Percentiles rank a stretch among this genome's conserved stretches.
These are phyloP conservation scores for Trichoderma pleuroti DNA, from an alignment of 2,329 filamentous ascomycete genomes.

Conservation along the genomic window DNA sequence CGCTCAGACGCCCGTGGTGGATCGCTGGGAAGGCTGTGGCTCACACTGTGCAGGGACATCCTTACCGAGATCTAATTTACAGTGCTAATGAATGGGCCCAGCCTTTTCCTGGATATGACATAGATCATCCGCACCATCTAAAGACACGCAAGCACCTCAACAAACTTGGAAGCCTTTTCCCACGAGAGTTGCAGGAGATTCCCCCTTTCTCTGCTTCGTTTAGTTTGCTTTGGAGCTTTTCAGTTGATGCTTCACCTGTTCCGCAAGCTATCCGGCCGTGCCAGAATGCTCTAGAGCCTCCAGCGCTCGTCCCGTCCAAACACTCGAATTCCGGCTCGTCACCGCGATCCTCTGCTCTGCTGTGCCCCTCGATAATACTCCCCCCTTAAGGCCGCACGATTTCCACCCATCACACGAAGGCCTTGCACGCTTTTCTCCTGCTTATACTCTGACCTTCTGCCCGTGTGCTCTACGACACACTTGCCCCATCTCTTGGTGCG, in stretches of 20 bases:
- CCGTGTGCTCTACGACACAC: not conserved
- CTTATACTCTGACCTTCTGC: not conserved
- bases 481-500: slow-evolving; percentile 19
- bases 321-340: not conserved
- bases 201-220: not conserved
- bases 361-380: slow-evolving; percentile 5
- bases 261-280: not conserved
- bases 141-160: slow-evolving; percentile 18
- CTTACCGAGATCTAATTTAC: slow-evolving; percentile 1
- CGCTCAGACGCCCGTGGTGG: slow-evolving; percentile 9
- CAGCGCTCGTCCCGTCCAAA: not conserved
- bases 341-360: slow-evolving; percentile 11
- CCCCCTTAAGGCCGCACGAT: slow-evolving; percentile 6
- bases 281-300: slow-evolving; percentile 7
- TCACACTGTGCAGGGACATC: slow-evolving; percentile 15
- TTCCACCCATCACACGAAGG: not conserved
- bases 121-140: slow-evolving; percentile 17
- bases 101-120: slow-evolving; percentile 15
- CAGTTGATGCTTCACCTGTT: not conserved
- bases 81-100: slow-evolving; percentile 11
- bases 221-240: not conserved
- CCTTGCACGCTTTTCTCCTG: not conserved
- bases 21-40: not conserved
- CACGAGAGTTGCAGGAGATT: not conserved
- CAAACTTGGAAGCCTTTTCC: slow-evolving; percentile 1